These are phyloP conservation scores for Grifola frondosa DNA, from an alignment of 1,284 basidiomycete species.

Conservation along the genomic window DNA sequence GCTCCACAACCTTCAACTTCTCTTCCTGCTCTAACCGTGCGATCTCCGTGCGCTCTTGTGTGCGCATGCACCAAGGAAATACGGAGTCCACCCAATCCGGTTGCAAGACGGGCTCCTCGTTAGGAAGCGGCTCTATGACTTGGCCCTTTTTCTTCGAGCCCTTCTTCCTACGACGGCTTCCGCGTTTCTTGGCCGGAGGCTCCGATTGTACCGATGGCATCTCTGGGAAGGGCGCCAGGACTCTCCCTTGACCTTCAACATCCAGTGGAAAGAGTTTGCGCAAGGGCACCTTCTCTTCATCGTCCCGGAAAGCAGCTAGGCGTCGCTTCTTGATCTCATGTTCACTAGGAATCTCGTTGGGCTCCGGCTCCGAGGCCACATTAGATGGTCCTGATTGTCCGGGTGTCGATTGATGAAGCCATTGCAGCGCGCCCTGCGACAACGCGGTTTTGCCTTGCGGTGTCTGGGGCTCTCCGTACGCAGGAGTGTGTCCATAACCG, in stretches of 20 bases:
- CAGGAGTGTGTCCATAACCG: slow-evolving; percentile 47
- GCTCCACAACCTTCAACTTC: slow-evolving; percentile 55
- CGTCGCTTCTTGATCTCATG: slow-evolving; percentile 64
- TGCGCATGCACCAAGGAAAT: slow-evolving; percentile 71
- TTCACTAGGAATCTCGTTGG: slow-evolving; percentile 44
- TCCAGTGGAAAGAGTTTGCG: slow-evolving; percentile 55
- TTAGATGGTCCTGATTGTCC: slow-evolving; percentile 41
- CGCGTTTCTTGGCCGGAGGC: slow-evolving; percentile 34
- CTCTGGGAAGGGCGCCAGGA: slow-evolving; percentile 53
- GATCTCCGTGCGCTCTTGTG: slow-evolving; percentile 50
- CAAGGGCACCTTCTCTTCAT: slow-evolving; percentile 21
- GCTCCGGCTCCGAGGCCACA: slow-evolving; percentile 36
- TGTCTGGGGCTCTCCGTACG: slow-evolving; percentile 30
- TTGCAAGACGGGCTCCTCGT: slow-evolving; percentile 31
- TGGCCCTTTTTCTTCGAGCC: slow-evolving; percentile 19
- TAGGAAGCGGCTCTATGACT: slow-evolving; percentile 9
- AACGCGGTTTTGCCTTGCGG: slow-evolving; percentile 19
- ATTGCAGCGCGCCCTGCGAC: slow-evolving; percentile 34
- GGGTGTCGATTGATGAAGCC: slow-evolving; percentile 41
- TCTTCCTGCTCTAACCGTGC: slow-evolving; percentile 56
- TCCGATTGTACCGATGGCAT: slow-evolving; percentile 28
- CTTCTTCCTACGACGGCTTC: slow-evolving; percentile 34
- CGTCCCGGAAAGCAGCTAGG: slow-evolving; percentile 56
- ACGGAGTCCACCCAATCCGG: slow-evolving; percentile 76
- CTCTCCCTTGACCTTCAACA: slow-evolving; percentile 64